phyloP scores from a whole-genome alignment of 495 filamentous ascomycete species.

The Lophiotrema nucula region DNA sequence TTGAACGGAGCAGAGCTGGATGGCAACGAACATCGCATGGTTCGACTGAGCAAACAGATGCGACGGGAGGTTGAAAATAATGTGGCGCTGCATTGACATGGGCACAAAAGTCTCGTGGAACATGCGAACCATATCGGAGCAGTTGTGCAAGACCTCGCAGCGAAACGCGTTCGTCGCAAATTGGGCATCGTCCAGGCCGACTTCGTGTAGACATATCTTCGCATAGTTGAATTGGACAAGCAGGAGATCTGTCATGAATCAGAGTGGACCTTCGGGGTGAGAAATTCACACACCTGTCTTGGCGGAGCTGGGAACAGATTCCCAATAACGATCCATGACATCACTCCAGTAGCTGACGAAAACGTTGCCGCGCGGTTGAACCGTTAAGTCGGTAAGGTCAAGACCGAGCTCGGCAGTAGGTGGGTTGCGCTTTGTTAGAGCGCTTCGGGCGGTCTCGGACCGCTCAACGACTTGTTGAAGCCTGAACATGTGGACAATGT shows the following conservation, averaged over 20 bases:
- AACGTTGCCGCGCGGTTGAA: too few species aligned
- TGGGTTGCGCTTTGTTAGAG: not conserved
- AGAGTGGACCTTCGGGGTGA: not conserved
- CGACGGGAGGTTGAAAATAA: constrained; percentile 2
- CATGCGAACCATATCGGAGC: not conserved
- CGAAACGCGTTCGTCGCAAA: not conserved
- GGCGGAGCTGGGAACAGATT: not conserved
- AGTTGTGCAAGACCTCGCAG: not conserved
- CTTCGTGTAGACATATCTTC: not conserved
- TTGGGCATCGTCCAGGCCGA: constrained; percentile 7
- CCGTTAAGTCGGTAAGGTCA: too few species aligned
- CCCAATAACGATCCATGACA: constrained; percentile 1
- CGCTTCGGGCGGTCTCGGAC: constrained; percentile 1
- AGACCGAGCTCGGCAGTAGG: not conserved
- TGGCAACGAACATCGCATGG: constrained; percentile 4
- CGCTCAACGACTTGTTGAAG: constrained; percentile 14
- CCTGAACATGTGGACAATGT: not conserved
- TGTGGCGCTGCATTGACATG: not conserved
- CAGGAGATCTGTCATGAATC: constrained; percentile 2
- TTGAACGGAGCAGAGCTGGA: constrained; percentile 10
- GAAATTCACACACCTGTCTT: constrained; percentile 1
- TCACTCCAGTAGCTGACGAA: constrained; percentile 4
- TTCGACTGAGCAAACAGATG: constrained; percentile 10
- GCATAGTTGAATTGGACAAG: constrained; percentile 7
- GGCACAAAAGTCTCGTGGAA: constrained; percentile 8